A percentile compares a stretch with the other conserved stretches of the same genome.
Evolutionary conservation across 352 stramenopile species (phyloP).

Genomic region (Globisporangium canariense): DNA sequence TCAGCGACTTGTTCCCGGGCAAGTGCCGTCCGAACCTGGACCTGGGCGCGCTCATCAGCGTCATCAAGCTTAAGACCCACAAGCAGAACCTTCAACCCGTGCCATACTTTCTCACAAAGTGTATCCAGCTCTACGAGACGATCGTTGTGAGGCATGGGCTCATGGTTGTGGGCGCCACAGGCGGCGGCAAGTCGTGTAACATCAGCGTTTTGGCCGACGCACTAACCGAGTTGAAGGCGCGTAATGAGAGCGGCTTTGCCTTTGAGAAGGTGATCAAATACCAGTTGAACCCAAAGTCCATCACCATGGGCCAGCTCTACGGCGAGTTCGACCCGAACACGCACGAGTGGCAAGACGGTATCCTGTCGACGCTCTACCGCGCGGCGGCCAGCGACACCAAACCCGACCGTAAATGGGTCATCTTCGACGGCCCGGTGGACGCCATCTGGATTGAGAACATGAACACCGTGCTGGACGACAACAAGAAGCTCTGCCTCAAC

Average conservation of each 20-base stretch:
- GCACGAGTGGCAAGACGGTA: conserved; percentile 95
- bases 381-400: conserved; percentile 85
- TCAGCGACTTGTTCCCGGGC: conserved; percentile 93
- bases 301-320: conserved; percentile 95
- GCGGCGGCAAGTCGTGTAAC: conserved; percentile 88
- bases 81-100: conserved; percentile 83
- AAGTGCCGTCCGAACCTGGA: conserved; percentile 88
- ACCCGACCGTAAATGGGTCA: conserved; percentile 92
- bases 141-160: conserved; percentile 94
- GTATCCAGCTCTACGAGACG: conserved; percentile 94
- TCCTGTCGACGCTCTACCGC: conserved; percentile 93
- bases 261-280: conserved; percentile 90
- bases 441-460: conserved; percentile 97
- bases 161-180: conserved; percentile 93
- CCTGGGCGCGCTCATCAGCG: conserved; percentile 78
- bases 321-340: conserved; percentile 94
- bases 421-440: conserved; percentile 94
- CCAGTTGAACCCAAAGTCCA: conserved; percentile 94
- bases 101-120: conserved; percentile 93
- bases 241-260: conserved; percentile 75
- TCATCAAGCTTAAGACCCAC: conserved; percentile 88
- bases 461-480: conserved; percentile 96
- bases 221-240: conserved; percentile 81
- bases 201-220: conserved; percentile 90
- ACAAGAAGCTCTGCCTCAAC: conserved; percentile 94